Base-by-base conservation (phyloP, 2,329 filamentous ascomycete genomes). In the Fusarium sp. region DNA sequence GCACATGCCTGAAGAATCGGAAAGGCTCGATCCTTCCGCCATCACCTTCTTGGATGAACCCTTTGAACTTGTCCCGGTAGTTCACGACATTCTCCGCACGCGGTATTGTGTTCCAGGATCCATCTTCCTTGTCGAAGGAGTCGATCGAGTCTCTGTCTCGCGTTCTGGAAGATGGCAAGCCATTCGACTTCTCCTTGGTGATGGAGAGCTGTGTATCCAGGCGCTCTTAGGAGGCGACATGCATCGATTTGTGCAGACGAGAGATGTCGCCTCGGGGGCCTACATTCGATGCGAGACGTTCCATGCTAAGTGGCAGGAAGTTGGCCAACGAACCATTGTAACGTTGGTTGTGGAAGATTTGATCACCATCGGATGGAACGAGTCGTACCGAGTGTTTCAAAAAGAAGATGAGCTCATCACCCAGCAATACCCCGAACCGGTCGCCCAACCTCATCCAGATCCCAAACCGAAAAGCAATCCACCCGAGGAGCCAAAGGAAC, bases 121-220 rank as follows among this genome's bases (percentile, higher is more conserved):
- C 2, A 63, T 84, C 45, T 80, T 85, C 32, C 74, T 84, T 0
- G 79, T 85, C 33, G 80, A 82, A 54, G 75, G 72, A 41, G 54
- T 83, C n/a, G 75, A 81, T 11, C 48, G 64, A 14, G 57, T 75
- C 1, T 68, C 77, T 1, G 70, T 80, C 0, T 74, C 78, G 1
- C 49, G 60, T 6, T 72, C 68, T 3, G 72, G 65, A 14, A 67
- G 74, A 68, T 79, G 79, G 76, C 79, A 81, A 29, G 73, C 75
- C 2, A 66, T 84, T 1, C 76, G 82, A 3, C 61, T 86, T 10
- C 49, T 85, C 0, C 76, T 86, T 0, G 80, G 82, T 33, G 83
- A 86, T 60, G 82, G 83, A 1, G 75, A 80, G 63, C 69, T 84
- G 4, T 84, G 80, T 61, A 76, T 86, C n/a, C 83, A 86, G 67